phyloP scores from a whole-genome alignment of 371 early-diverging fungal species.

The Nematocida sp. region DNA sequence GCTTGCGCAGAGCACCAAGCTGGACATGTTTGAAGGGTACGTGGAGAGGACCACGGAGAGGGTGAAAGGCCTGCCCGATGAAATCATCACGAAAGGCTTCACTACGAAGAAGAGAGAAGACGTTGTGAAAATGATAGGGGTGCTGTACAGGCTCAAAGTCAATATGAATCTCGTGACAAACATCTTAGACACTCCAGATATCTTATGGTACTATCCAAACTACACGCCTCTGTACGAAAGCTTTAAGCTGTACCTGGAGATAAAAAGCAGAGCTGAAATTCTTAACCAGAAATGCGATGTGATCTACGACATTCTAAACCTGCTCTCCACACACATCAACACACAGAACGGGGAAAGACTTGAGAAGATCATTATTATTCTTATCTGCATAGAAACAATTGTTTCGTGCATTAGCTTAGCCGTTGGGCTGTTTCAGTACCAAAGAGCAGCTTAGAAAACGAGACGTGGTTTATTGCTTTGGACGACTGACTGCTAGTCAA shows the following conservation, averaged over 20 bases:
- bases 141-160: conserved; percentile 61
- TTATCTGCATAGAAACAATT: conserved; percentile 55
- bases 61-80: conserved; percentile 63
- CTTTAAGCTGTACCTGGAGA: conserved; percentile 64
- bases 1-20: conserved; percentile 65
- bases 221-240: conserved; percentile 64
- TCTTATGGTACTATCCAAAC: conserved; percentile 64
- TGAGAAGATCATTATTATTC: conserved; percentile 60
- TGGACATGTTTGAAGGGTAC: conserved; percentile 64
- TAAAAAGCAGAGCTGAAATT: conserved; percentile 63
- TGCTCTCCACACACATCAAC: conserved; percentile 62
- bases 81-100: conserved; percentile 62
- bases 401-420: conserved; percentile 27
- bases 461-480: not conserved
- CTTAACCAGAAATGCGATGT: conserved; percentile 64
- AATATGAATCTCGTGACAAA: conserved; percentile 64
- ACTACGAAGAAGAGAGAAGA: conserved; percentile 61
- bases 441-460: not conserved
- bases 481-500: not conserved
- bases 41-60: conserved; percentile 62
- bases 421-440: not conserved
- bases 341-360: conserved; percentile 61
- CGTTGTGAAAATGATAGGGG: conserved; percentile 60
- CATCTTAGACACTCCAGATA: conserved; percentile 65
- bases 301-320: conserved; percentile 62